Percentiles rank a stretch among this genome's conserved stretches.
Evolutionary conservation across 2,329 filamentous ascomycete species (phyloP).

Genomic region (Pseudogymnoascus sp.): DNA sequence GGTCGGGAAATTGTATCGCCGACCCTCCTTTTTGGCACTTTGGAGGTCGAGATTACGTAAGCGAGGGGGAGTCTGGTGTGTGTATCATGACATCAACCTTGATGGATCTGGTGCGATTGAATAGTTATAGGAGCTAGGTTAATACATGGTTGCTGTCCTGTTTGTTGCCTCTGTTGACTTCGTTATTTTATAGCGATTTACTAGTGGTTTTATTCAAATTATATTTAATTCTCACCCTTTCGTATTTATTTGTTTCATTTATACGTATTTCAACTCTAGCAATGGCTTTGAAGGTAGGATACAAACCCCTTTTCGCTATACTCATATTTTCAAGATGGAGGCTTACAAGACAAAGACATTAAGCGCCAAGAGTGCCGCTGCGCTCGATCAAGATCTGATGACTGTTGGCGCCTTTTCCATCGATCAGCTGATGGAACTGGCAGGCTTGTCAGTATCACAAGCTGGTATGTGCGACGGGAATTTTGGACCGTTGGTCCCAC

Average conservation of each 20-base stretch:
- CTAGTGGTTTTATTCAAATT: not conserved
- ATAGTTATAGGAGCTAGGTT: not conserved
- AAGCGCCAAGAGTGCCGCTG: conserved; percentile 76
- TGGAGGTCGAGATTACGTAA: not conserved
- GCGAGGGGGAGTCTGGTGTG: not conserved
- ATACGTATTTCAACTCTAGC: not conserved
- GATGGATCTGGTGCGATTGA: not conserved
- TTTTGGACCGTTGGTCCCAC: not conserved
- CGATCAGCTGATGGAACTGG: conserved; percentile 95
- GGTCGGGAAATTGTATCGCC: not conserved
- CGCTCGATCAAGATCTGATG: conserved; percentile 93
- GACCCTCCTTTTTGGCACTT: not conserved
- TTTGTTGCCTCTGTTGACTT: not conserved
- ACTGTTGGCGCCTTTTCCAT: conserved; percentile 79
- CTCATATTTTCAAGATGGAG: not conserved
- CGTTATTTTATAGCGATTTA: not conserved
- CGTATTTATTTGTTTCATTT: not conserved
- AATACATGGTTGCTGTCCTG: not conserved
- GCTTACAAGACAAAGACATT: conserved; percentile 56
- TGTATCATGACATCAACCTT: not conserved
- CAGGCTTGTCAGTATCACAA: conserved; percentile 87
- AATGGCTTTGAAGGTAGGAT: conserved; percentile 13
- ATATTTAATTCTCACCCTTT: not conserved
- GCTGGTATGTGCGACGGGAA: conserved; percentile 50
- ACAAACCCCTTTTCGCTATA: not conserved